Conservation (phyloP, 768 basidiomycete genomes). For the Trametes elegans region DNA sequence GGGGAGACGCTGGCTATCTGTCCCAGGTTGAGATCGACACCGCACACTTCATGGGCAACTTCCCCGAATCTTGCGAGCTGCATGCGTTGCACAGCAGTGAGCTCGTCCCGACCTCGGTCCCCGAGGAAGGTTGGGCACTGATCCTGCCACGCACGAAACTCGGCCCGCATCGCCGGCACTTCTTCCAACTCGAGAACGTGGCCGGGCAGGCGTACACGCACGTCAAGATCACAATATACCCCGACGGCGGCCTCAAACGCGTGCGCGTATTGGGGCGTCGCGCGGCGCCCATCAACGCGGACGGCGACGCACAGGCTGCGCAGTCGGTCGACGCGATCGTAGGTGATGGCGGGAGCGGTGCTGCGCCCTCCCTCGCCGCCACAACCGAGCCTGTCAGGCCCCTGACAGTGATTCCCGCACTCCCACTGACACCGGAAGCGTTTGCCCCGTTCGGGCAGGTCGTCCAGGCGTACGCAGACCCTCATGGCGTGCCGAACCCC, state of each 20-base stretch:
- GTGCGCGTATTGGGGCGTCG: constrained; percentile 77
- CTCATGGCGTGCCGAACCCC: constrained; percentile 56
- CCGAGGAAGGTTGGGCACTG: constrained; percentile 61
- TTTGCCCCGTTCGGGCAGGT: constrained; percentile 91
- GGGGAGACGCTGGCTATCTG: constrained; percentile 73
- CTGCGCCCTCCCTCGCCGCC: neutral
- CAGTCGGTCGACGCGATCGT: constrained; percentile 2
- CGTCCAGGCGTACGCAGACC: constrained; percentile 80
- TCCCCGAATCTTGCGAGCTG: constrained; percentile 83
- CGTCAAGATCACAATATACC: constrained; percentile 84
- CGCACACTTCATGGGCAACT: constrained; percentile 94
- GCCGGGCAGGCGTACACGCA: constrained; percentile 67
- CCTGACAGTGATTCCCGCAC: constrained; percentile 43
- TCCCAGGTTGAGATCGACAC: constrained; percentile 88
- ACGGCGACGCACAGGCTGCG: constrained; percentile 9
- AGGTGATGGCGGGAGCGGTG: constrained; percentile 14
- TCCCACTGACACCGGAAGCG: constrained; percentile 79
- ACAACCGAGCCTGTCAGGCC: neutral
- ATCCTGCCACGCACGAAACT: constrained; percentile 78
- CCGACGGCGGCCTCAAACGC: constrained; percentile 95
- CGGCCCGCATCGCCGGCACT: constrained; percentile 88
- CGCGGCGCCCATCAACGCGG: constrained; percentile 23
- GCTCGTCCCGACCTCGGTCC: constrained; percentile 33
- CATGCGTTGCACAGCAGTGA: constrained; percentile 48
- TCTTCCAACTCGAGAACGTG: constrained; percentile 76